Evolutionary conservation across 371 early-diverging fungal species (phyloP).

Genomic region (Chytridium lagenaria): DNA sequence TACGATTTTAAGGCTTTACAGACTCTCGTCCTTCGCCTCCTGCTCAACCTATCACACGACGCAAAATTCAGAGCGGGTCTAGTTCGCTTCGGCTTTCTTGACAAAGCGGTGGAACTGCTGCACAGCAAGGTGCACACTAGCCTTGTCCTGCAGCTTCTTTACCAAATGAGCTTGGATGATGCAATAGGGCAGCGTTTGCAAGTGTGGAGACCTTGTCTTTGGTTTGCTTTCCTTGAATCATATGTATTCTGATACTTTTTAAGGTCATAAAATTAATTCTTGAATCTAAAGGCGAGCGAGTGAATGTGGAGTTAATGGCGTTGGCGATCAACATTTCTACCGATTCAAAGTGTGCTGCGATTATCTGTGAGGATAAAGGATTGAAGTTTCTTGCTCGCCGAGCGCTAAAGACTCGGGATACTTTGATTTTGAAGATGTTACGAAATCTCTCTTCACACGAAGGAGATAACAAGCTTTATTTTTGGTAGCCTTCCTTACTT

Average conservation of each 20-base stretch:
- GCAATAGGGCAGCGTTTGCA: constrained; percentile 29
- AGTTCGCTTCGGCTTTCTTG: constrained; percentile 39
- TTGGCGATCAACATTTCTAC: constrained; percentile 55
- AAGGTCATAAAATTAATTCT: constrained; percentile 55
- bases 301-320: constrained; percentile 54
- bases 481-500: constrained; percentile 38
- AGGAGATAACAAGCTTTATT: constrained; percentile 50
- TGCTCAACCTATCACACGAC: constrained; percentile 59
- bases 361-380: constrained; percentile 51
- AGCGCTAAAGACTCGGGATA: constrained; percentile 56
- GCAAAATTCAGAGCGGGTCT: constrained; percentile 42
- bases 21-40: constrained; percentile 41
- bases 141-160: constrained; percentile 49
- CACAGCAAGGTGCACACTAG: constrained; percentile 35
- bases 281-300: constrained; percentile 47
- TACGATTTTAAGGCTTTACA: constrained; percentile 36
- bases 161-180: constrained; percentile 57
- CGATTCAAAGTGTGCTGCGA: constrained; percentile 40
- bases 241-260: background rate
- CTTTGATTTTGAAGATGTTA: constrained; percentile 57
- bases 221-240: constrained; percentile 17
- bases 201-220: constrained; percentile 42
- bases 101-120: constrained; percentile 40
- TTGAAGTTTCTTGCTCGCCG: constrained; percentile 56
- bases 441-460: constrained; percentile 47